These are phyloP conservation scores for Brettanomyces sp. DNA, from an alignment of 805 yeast genomes.

Conservation along the genomic window DNA sequence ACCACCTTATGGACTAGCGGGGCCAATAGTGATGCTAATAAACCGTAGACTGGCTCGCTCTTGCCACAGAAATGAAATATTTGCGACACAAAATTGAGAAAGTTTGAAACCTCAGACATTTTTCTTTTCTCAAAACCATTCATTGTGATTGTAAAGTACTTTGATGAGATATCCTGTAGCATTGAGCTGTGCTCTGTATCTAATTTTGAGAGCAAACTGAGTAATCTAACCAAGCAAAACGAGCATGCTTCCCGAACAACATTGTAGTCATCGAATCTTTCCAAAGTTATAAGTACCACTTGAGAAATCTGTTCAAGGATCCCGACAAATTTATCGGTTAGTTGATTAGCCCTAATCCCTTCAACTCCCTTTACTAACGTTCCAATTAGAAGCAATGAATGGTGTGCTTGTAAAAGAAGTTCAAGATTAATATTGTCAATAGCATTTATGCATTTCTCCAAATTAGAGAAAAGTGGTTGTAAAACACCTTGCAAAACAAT, in stretches of 20 bases:
- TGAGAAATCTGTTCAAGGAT: conserved; percentile 42
- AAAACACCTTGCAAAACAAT: conserved; percentile 55
- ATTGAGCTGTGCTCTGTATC: conserved; percentile 18
- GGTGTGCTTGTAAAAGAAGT: conserved; percentile 69
- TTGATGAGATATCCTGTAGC: conserved; percentile 41
- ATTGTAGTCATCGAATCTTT: conserved; percentile 57
- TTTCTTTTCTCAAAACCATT: conserved; percentile 47
- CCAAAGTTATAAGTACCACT: conserved; percentile 76
- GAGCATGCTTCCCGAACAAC: conserved; percentile 77
- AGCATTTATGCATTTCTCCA: conserved; percentile 52
- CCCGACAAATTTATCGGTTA: conserved; percentile 23
- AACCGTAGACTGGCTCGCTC: conserved; percentile 58
- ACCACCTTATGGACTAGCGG: conserved; percentile 68
- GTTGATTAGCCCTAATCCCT: conserved; percentile 18
- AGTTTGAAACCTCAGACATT: conserved; percentile 64
- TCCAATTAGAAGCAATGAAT: conserved; percentile 79
- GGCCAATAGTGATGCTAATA: conserved; percentile 61
- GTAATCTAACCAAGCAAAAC: conserved; percentile 78
- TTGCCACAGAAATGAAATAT: conserved; percentile 61
- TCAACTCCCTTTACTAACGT: conserved; percentile 84
- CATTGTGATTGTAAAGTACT: conserved; percentile 61
- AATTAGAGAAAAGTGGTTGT: conserved; percentile 63
- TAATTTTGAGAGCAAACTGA: conserved; percentile 53
- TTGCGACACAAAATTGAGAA: conserved; percentile 81
- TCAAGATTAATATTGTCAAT: conserved; percentile 22